phyloP scores from a whole-genome alignment of 257 asterid species.

The Coffea eugenioides region DNA sequence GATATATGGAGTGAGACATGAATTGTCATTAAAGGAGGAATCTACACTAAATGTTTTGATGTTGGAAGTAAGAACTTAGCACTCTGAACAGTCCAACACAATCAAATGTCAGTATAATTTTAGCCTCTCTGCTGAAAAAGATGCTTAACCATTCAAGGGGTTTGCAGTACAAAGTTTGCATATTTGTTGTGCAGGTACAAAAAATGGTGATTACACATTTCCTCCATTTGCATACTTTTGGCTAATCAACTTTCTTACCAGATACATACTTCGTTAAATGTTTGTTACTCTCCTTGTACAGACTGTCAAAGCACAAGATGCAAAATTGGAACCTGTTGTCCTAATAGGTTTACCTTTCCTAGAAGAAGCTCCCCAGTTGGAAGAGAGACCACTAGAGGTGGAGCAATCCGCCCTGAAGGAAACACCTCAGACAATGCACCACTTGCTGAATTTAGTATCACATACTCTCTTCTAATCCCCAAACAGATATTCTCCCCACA shows the following conservation, averaged over 20 bases:
- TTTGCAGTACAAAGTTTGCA: neutral
- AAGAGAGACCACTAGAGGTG: conserved; percentile 87
- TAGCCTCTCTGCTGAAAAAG: neutral
- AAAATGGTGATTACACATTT: neutral
- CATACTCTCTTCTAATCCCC: conserved; percentile 83
- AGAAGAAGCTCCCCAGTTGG: conserved; percentile 93
- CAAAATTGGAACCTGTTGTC: neutral
- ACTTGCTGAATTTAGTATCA: conserved; percentile 68
- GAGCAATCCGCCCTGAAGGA: conserved; percentile 92
- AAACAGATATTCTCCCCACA: conserved; percentile 94
- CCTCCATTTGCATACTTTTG: neutral
- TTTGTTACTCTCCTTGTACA: neutral
- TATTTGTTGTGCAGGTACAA: neutral
- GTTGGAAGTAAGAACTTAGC: neutral
- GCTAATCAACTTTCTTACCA: neutral
- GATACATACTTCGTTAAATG: neutral
- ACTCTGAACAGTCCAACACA: neutral
- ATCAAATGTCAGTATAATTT: no score
- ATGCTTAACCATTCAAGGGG: neutral
- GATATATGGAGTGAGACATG: neutral
- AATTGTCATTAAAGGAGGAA: neutral
- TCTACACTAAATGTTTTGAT: neutral
- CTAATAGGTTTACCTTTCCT: conserved; percentile 62
- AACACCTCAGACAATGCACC: conserved; percentile 90
- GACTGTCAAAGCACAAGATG: neutral